phyloP scores from a whole-genome alignment of 2,329 filamentous ascomycete species.

The Pyricularia grisea region DNA sequence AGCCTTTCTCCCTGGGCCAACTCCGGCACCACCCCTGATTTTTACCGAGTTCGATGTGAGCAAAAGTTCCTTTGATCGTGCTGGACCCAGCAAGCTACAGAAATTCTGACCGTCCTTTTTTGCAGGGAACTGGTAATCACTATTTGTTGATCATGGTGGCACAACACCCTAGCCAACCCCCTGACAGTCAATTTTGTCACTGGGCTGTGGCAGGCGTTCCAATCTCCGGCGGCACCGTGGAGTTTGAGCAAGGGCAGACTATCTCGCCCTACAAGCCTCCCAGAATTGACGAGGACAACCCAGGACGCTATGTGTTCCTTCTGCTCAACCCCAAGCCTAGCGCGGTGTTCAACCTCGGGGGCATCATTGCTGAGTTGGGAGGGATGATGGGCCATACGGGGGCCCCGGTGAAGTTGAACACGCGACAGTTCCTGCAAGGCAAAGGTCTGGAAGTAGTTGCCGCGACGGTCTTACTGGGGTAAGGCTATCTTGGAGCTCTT shows the following conservation, averaged over 20 bases:
- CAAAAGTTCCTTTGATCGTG: neutral
- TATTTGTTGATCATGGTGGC: neutral
- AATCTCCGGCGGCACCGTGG: neutral
- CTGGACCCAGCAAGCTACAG: neutral
- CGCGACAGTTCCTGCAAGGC: neutral
- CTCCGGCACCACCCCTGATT: no score
- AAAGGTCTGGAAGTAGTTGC: neutral
- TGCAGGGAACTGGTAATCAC: neutral
- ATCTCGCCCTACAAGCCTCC: neutral
- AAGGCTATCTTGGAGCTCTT: neutral
- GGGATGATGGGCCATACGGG: neutral
- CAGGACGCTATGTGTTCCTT: neutral
- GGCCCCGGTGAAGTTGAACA: neutral
- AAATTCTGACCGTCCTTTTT: neutral
- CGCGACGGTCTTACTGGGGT: neutral
- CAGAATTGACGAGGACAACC: neutral
- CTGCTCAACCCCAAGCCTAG: neutral
- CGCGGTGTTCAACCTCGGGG: neutral
- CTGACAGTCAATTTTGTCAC: neutral
- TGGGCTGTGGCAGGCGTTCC: neutral
- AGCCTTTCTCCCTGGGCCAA: rapidly evolving
- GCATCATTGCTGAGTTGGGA: neutral
- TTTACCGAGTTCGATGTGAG: neutral
- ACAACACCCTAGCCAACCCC: neutral
- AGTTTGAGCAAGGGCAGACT: neutral